phyloP scores from a whole-genome alignment of 2,329 filamentous ascomycete species.

The Monosporascus sp. region DNA sequence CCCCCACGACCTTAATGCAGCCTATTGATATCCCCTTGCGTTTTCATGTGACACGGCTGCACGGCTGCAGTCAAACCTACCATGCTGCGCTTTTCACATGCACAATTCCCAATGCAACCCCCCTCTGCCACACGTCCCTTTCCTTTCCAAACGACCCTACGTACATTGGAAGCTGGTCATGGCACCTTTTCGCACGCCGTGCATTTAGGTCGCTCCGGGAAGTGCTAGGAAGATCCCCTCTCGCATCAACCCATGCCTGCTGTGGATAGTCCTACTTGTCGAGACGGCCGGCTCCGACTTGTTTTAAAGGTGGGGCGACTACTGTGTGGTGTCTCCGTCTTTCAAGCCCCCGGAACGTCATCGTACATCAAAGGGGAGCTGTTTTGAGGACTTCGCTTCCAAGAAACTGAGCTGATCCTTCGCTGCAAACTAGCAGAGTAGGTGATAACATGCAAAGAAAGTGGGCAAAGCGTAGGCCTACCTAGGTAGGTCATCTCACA shows the following conservation, averaged over 20 bases:
- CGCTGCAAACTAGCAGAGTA: too few relatives aligned
- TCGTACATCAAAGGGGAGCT: too few relatives aligned
- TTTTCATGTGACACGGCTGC: neutral
- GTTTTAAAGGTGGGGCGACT: too few relatives aligned
- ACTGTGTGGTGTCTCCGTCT: too few relatives aligned
- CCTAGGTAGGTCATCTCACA: too few relatives aligned
- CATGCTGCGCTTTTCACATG: neutral
- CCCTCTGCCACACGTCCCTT: neutral
- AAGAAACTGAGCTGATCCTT: too few relatives aligned
- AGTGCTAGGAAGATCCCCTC: neutral
- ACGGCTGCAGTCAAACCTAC: neutral
- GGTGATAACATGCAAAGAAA: too few relatives aligned
- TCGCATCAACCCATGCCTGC: neutral
- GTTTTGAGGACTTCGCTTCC: too few relatives aligned
- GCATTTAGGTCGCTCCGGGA: neutral
- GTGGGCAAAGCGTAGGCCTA: too few relatives aligned
- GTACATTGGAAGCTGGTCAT: neutral
- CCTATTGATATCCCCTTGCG: neutral
- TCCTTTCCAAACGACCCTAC: neutral
- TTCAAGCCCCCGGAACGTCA: too few relatives aligned
- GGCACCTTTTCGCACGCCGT: neutral
- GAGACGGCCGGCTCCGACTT: too few relatives aligned
- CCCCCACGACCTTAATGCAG: too few relatives aligned
- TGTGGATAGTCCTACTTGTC: neutral
- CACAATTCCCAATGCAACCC: neutral